Percentiles rank a stretch among this genome's conserved stretches.
Evolutionary conservation across 2,329 filamentous ascomycete genomes (phyloP).

Genomic region (Plectosphaerella sp.): DNA sequence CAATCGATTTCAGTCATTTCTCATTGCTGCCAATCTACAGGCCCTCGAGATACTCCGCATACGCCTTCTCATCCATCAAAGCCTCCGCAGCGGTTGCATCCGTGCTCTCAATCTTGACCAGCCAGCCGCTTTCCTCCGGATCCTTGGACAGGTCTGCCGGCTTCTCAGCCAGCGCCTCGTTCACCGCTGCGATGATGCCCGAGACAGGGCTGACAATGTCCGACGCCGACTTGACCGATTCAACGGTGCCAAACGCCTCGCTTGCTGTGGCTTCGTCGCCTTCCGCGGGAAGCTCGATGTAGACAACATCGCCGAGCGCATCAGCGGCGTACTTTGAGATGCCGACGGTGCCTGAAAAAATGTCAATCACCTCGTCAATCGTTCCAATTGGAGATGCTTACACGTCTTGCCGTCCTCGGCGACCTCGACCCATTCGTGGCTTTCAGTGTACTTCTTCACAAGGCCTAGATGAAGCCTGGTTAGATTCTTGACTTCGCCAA

Average conservation of each 20-base stretch:
- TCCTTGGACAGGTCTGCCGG: constrained; percentile 74
- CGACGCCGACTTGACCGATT: constrained; percentile 88
- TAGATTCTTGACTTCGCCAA: too few species aligned
- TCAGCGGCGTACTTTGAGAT: constrained; percentile 82
- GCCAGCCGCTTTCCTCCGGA: constrained; percentile 75
- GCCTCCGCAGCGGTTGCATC: constrained; percentile 53
- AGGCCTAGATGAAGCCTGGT: too few species aligned
- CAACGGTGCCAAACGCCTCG: constrained; percentile 80
- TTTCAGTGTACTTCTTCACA: constrained; percentile 63
- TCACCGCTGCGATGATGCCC: constrained; percentile 67
- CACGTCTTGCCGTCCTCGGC: constrained; percentile 57
- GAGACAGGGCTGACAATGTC: constrained; percentile 80
- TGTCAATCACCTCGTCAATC: background rate
- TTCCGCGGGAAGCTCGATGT: constrained; percentile 73
- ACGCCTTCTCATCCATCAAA: constrained; percentile 69
- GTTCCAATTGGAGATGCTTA: constrained; percentile 6
- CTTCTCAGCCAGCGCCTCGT: constrained; percentile 66
- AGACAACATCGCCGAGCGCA: constrained; percentile 85
- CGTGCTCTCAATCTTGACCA: constrained; percentile 70
- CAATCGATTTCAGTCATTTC: too few species aligned
- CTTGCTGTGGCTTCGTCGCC: constrained; percentile 62
- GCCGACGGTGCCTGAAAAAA: constrained; percentile 57
- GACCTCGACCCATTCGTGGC: constrained; percentile 90
- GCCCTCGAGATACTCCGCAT: constrained; percentile 29
- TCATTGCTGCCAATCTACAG: too few species aligned